These are phyloP conservation scores for Phytomonas francai DNA, from an alignment of 208 protist species.

Conservation along the genomic window DNA sequence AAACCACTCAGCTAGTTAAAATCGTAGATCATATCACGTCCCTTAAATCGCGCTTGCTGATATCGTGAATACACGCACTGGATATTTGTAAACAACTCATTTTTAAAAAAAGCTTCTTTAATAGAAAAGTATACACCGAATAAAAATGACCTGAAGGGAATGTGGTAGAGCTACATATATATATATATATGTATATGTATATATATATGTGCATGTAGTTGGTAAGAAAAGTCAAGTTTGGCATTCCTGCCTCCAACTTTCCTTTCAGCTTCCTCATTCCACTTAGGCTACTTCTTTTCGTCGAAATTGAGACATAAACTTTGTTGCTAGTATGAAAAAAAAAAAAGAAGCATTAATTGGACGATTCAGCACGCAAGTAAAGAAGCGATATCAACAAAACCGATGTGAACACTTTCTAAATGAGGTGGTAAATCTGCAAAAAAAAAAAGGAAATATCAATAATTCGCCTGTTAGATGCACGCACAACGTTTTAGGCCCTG, in stretches of 20 bases:
- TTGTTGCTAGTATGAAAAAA: background rate
- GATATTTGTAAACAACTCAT: background rate
- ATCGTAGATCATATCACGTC: background rate
- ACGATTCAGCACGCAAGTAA: background rate
- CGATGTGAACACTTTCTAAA: background rate
- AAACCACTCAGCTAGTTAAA: background rate
- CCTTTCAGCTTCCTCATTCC: background rate
- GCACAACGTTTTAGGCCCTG: background rate
- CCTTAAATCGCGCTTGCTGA: background rate
- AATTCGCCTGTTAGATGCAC: background rate
- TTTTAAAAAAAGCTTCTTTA: slow-evolving; percentile 7
- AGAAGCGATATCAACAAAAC: background rate
- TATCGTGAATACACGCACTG: background rate
- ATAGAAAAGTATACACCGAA: slow-evolving; percentile 8
- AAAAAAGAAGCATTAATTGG: slow-evolving; percentile 7
- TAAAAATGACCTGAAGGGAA: background rate
- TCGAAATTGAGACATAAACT: slow-evolving; percentile 4
- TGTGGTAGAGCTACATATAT: background rate
- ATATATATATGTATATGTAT: slow-evolving; percentile 1
- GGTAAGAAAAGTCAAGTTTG: background rate
- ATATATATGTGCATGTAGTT: background rate
- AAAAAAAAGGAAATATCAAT: background rate
- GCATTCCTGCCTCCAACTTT: background rate
- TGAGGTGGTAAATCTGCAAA: slow-evolving; percentile 6
- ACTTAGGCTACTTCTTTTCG: background rate